A percentile compares a stretch with the other conserved stretches of the same genome.
Conservation (phyloP, 1,139 yeast genomes). For the Taiozyma onychis region DNA sequence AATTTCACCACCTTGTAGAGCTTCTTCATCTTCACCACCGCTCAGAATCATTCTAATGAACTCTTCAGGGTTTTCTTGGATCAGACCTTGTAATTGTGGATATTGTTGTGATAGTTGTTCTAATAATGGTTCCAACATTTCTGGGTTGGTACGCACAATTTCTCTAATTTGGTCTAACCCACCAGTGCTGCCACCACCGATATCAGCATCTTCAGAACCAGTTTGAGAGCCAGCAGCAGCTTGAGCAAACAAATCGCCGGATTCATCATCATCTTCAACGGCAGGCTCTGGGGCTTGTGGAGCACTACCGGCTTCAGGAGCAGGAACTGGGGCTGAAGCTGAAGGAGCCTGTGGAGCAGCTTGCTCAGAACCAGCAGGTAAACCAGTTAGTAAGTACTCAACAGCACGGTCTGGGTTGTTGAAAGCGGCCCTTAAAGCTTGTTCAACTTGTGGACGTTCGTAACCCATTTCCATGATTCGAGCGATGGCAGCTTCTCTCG, state of each 20-base stretch:
- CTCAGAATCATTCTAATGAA: conserved; percentile 69
- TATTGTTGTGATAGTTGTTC: conserved; percentile 80
- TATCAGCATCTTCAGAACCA: conserved; percentile 15
- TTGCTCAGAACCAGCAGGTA: conserved; percentile 41
- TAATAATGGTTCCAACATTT: conserved; percentile 76
- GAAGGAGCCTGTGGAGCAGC: conserved; percentile 21
- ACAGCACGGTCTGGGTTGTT: conserved; percentile 98
- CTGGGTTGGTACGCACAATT: conserved; percentile 82
- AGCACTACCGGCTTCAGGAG: conserved; percentile 35
- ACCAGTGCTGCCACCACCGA: conserved; percentile 3
- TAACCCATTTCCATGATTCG: conserved; percentile 97
- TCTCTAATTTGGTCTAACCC: conserved; percentile 64
- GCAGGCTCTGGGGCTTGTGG: conserved; percentile 24
- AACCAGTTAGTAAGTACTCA: conserved; percentile 85
- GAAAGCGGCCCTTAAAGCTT: conserved; percentile 91
- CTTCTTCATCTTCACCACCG: conserved; percentile 48
- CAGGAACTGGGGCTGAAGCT: conserved; percentile 28
- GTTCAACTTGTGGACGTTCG: conserved; percentile 79
- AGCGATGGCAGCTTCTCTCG: conserved; percentile 41
- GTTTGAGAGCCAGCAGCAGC: conserved; percentile 16
- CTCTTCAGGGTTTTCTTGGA: conserved; percentile 82
- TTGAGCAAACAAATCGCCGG: conserved; percentile 23
- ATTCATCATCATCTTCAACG: conserved; percentile 19
- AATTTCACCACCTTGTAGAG: conserved; percentile 27
- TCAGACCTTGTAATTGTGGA: conserved; percentile 81